A percentile compares a stretch with the other conserved stretches of the same genome.
phyloP scores from a whole-genome alignment of 306 rosid species.

The Castanopsis chinensis region DNA sequence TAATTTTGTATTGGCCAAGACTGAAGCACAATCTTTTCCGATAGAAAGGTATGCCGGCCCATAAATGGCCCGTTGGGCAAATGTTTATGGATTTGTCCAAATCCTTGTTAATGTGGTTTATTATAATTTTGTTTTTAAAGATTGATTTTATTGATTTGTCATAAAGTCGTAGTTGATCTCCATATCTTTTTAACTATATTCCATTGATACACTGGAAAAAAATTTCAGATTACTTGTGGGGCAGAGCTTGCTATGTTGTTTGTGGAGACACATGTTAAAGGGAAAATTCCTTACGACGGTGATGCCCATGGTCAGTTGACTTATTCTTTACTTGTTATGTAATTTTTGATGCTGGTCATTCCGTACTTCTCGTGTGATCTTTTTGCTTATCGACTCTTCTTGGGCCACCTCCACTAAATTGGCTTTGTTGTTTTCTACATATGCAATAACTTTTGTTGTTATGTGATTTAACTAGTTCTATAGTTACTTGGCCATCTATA shows the following conservation, averaged over 20 bases:
- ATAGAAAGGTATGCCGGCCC: background rate
- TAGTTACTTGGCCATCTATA: constrained; percentile 19
- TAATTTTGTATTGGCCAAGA: constrained; percentile 12
- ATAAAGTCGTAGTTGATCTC: constrained; percentile 16
- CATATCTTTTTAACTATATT: background rate
- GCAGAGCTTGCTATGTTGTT: constrained; percentile 87
- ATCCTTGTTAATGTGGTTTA: background rate
- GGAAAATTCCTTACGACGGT: constrained; percentile 57
- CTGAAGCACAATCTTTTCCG: background rate
- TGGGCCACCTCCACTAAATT: constrained; percentile 13
- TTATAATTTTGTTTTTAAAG: background rate
- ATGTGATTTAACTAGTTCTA: background rate
- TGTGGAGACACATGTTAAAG: constrained; percentile 85
- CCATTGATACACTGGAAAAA: constrained; percentile 4
- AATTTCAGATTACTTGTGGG: constrained; percentile 86
- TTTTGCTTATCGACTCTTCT: constrained; percentile 14
- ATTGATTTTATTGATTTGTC: background rate
- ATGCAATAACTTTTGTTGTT: constrained; percentile 7
- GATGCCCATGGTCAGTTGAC: constrained; percentile 67
- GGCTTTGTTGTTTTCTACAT: constrained; percentile 8
- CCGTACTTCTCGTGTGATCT: constrained; percentile 3
- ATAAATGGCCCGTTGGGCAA: background rate
- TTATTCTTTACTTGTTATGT: constrained; percentile 26
- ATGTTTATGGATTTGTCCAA: background rate
- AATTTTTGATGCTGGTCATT: constrained; percentile 8